Base-by-base conservation (phyloP, 164 flowering plant genomes). In the Akebia trifoliata region DNA sequence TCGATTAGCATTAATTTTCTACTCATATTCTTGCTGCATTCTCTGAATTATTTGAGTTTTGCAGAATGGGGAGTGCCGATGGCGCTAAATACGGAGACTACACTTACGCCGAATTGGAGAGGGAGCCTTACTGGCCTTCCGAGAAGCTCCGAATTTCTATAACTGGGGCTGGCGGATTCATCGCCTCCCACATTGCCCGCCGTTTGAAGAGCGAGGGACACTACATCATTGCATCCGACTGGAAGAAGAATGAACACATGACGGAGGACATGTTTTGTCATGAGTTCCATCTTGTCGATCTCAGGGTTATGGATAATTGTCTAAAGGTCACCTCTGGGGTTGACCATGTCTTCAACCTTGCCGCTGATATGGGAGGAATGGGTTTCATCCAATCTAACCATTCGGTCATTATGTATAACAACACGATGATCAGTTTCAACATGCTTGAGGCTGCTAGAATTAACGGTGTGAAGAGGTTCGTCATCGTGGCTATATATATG, bases 331-430 rank as follows among this genome's bases (percentile, higher is more conserved):
- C 97, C 6, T 60, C 78, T 31, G 83, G 72, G 2, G 96, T 86
- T 28, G 95, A 93, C 56, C 99, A 93, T 72, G 97, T 93, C 6
- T 93, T 93, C 60, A 93, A 93, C 76, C 86, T 93, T n/a, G 99
- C 97, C 57, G 99, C 99, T 63, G 99, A 93, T 72, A 93, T 93
- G 99, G 99, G 99, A 60, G 99, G 99, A 31, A 93, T 93, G 99
- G 99, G 99, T 10, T 93, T 93, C 73, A 93, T 93, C 44, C 99
- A 93, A 76, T 93, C 99, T 50, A 93, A 93, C 64, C 99, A 93
- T 70, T 93, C 99, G 0, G 97, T 93, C 44, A 93, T 93, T 50
- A 85, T 93, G 94, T 93, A 90, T 39, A 93, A 93, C 73, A 90
- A 93, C 73, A 93, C 97, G 0, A 93, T 93, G 99, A 93, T 93